Conservation (phyloP, 2,329 filamentous ascomycete species). For the Madurella mycetomatis region DNA sequence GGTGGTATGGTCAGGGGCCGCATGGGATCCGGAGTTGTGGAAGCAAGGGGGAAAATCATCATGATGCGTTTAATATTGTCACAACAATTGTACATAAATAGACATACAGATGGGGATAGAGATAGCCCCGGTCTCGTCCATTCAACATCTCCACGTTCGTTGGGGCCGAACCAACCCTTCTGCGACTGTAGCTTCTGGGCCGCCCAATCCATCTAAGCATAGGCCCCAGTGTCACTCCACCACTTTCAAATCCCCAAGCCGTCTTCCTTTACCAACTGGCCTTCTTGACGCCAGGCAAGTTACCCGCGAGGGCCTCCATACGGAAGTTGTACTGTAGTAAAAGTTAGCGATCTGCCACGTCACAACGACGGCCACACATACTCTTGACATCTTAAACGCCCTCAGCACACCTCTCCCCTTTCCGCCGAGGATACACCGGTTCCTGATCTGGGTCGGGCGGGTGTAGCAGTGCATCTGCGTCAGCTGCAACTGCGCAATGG, state of each 20-base stretch:
- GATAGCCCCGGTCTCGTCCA: neutral
- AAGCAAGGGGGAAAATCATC: slow-evolving; percentile 2
- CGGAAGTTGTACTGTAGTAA: slow-evolving; percentile 81
- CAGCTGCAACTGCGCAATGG: slow-evolving; percentile 88
- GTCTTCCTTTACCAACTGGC: slow-evolving; percentile 76
- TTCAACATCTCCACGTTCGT: neutral
- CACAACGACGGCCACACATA: slow-evolving; percentile 45
- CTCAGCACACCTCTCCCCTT: slow-evolving; percentile 84
- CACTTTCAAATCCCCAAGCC: neutral
- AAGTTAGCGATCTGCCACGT: slow-evolving; percentile 19
- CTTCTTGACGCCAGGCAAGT: slow-evolving; percentile 88
- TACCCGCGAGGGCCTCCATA: slow-evolving; percentile 78
- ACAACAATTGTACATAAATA: slow-evolving; percentile 22
- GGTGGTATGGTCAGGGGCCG: slow-evolving; percentile 2
- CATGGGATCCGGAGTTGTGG: slow-evolving; percentile 18
- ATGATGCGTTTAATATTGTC: slow-evolving; percentile 20
- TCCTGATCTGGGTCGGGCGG: slow-evolving; percentile 86
- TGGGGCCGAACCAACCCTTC: slow-evolving; percentile 3
- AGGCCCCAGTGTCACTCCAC: no score
- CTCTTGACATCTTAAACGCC: slow-evolving; percentile 87
- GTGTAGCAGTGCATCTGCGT: slow-evolving; percentile 97
- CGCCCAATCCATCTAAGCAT: neutral
- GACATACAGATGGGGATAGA: neutral
- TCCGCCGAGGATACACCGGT: slow-evolving; percentile 89
- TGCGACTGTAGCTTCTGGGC: neutral